Evolutionary conservation across 768 basidiomycete genomes (phyloP).

Genomic region (Tricholoma saponaceum): DNA sequence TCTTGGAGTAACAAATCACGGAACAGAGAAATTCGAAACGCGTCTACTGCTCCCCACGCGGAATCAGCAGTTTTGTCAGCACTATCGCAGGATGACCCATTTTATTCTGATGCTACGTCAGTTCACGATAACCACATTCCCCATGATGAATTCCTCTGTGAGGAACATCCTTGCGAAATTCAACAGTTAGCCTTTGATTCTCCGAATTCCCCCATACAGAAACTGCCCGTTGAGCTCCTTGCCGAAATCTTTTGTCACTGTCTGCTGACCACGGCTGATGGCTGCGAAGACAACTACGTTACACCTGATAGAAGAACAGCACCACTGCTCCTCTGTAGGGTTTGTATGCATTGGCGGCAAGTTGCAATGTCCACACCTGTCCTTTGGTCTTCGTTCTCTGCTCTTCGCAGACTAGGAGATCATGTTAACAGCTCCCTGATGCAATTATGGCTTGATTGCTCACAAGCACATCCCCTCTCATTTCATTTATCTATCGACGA

Average conservation of each 20-base stretch:
- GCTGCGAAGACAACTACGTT: background rate
- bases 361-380: slow-evolving; percentile 6
- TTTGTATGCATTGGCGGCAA: slow-evolving; percentile 4
- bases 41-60: too few species aligned
- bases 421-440: background rate
- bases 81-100: too few species aligned
- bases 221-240: background rate
- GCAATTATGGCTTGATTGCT: background rate
- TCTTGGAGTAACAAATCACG: too few species aligned
- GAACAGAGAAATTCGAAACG: too few species aligned
- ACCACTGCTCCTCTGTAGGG: background rate
- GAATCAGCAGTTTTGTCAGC: too few species aligned
- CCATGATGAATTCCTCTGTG: background rate
- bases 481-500: background rate
- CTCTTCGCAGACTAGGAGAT: too few species aligned
- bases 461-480: background rate
- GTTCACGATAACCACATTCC: too few species aligned
- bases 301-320: background rate
- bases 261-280: background rate
- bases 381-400: slow-evolving; percentile 3
- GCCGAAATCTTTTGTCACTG: background rate
- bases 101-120: too few species aligned
- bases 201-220: background rate
- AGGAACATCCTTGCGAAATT: background rate
- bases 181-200: too few species aligned